Evolutionary conservation across 208 protist genomes (phyloP), one percentile per base, ranked within the genome.

Genomic region (Crithidia acanthocephali): DNA sequence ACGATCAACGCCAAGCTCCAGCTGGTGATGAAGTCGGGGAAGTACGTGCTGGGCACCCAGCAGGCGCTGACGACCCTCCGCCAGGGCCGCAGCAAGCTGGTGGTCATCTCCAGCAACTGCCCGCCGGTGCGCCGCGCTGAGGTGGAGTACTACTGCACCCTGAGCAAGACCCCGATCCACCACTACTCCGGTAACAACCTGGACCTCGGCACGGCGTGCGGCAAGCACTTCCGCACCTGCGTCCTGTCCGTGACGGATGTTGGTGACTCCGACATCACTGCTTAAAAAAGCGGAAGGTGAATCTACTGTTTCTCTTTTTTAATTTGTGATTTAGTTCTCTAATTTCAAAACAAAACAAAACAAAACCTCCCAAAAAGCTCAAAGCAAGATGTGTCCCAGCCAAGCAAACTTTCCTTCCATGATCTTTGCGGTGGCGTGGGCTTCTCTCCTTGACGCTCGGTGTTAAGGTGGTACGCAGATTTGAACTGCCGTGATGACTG

Each of bases 81-180:
- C 79, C 74, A 92, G 83, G 91, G 90, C 71, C 91, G 92, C 94
- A 97, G 98, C 80, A 99, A 99, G 94, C 92, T 99, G 57, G 83
- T 99, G 53, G 90, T 99, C 68, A 98, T 99, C 74, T 74, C 98
- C 32, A 98, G 83, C 92, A 99, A 99, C 95, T 98, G 97, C 93
- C 98, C 99, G 56, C 90, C 98, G 35, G 88, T 99, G 45, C 94
- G 98, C 79, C 98, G 98, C 82, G 98, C 98, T 11, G 98, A 99
- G 92, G 94, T 99, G 64, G 99, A 99, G 94, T 99, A 99, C 94
- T 99, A 99, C 92, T 98, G 98, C 83, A 99, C 99, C 84, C 97
- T 99, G 68, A 92, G 93, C 87, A 99, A 99, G 90, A 99, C 98
- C 56, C 83, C 83, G 50, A 98, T 99, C 65, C 98, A 99, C 88